Conservation (phyloP, 768 basidiomycete genomes). For the Podaxis rugospora region DNA sequence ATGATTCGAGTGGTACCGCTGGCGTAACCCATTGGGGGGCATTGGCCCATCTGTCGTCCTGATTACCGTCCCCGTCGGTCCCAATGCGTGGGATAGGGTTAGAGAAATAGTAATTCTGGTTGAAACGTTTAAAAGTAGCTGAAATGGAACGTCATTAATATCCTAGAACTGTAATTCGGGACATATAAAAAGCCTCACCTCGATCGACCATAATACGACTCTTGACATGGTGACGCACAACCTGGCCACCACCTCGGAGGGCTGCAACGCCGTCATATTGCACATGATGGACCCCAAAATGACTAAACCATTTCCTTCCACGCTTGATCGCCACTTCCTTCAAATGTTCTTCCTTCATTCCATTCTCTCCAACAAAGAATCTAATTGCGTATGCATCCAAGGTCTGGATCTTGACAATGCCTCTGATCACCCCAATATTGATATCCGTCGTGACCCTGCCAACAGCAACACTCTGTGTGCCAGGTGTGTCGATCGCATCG, state of each 20-base stretch:
- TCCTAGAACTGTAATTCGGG: background rate
- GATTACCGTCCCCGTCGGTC: background rate
- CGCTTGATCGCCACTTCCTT: constrained; percentile 35
- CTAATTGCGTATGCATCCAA: constrained; percentile 51
- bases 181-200: constrained; percentile 24
- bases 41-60: background rate
- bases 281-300: constrained; percentile 54
- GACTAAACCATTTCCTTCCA: constrained; percentile 52
- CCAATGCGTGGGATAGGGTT: constrained; percentile 25
- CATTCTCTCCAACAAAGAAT: constrained; percentile 42
- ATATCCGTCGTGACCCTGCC: constrained; percentile 38
- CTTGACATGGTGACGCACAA: constrained; percentile 48
- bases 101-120: constrained; percentile 47
- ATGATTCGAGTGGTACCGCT: constrained; percentile 12
- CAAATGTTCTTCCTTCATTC: constrained; percentile 19
- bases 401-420: constrained; percentile 44
- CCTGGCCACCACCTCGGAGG: constrained; percentile 26
- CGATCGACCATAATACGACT: constrained; percentile 62
- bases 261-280: constrained; percentile 52
- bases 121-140: constrained; percentile 48
- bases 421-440: constrained; percentile 38
- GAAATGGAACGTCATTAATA: background rate
- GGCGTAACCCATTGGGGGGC: background rate
- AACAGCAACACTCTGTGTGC: constrained; percentile 30
- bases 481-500: constrained; percentile 41